phyloP scores from a whole-genome alignment of 768 basidiomycete species.

The Agaricus blazei region DNA sequence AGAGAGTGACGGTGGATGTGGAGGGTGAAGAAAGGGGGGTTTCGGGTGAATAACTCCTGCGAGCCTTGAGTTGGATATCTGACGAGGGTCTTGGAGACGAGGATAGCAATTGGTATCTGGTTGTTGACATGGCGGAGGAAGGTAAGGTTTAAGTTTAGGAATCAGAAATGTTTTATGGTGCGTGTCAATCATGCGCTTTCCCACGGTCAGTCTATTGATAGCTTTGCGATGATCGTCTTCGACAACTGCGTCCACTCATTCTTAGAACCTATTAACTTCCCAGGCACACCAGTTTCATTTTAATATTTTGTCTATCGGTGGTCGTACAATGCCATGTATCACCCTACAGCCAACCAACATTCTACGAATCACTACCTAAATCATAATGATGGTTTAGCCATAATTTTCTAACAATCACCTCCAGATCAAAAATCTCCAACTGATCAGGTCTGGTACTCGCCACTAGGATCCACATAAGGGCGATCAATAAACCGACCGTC shows the following conservation, averaged over 20 bases:
- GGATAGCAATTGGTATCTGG: conserved; percentile 4
- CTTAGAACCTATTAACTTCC: too few relatives aligned
- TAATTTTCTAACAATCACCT: not conserved
- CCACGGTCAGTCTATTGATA: too few relatives aligned
- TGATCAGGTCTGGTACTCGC: not conserved
- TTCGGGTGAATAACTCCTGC: not conserved
- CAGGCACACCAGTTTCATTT: too few relatives aligned
- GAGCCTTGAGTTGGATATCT: not conserved
- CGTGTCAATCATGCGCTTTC: too few relatives aligned
- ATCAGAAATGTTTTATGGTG: too few relatives aligned
- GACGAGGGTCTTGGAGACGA: conserved; percentile 1
- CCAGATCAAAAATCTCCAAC: conserved; percentile 3
- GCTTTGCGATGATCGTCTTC: not conserved
- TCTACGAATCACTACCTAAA: too few relatives aligned
- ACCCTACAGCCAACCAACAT: too few relatives aligned
- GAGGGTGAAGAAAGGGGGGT: not conserved
- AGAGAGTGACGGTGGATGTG: conserved; percentile 3
- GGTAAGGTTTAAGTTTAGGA: not conserved
- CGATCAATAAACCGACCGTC: not conserved
- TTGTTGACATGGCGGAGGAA: conserved; percentile 2
- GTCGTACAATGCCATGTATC: too few relatives aligned
- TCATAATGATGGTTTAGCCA: too few relatives aligned
- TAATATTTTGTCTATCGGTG: too few relatives aligned
- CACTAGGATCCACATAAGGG: not conserved
- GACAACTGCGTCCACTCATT: not conserved